These are phyloP conservation scores for Madurella mycetomatis DNA, from an alignment of 2,329 filamentous ascomycete species.

Conservation along the genomic window DNA sequence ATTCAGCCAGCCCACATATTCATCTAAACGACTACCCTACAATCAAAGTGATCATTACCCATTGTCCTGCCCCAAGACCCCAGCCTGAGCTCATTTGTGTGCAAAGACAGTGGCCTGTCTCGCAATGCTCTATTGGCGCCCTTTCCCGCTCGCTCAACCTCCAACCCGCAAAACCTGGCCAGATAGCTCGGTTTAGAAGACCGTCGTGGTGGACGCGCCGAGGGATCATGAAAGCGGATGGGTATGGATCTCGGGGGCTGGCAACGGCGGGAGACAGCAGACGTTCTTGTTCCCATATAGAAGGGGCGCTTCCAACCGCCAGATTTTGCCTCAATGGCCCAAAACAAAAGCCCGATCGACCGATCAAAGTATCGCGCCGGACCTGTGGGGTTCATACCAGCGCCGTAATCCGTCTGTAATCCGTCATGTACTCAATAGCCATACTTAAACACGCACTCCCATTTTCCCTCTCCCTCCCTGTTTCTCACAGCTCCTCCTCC, in stretches of 20 bases:
- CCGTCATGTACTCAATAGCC: neutral
- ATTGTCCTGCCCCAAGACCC: neutral
- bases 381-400: neutral
- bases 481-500: conserved; percentile 39
- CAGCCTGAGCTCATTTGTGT: neutral
- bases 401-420: neutral
- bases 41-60: neutral
- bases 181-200: neutral
- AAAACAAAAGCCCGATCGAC: neutral
- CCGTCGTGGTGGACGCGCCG: neutral
- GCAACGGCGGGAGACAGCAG: neutral
- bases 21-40: neutral
- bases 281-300: neutral
- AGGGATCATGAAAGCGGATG: neutral
- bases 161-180: neutral
- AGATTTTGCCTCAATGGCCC: neutral
- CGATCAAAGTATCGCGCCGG: neutral
- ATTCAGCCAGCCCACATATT: neutral
- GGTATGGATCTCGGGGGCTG: neutral
- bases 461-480: conserved; percentile 17
- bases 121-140: neutral
- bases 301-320: neutral
- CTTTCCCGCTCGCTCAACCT: neutral
- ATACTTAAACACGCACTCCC: neutral
- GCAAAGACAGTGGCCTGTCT: neutral